Conservation (phyloP, 352 stramenopile species). For the Globisporangium splendens region DNA sequence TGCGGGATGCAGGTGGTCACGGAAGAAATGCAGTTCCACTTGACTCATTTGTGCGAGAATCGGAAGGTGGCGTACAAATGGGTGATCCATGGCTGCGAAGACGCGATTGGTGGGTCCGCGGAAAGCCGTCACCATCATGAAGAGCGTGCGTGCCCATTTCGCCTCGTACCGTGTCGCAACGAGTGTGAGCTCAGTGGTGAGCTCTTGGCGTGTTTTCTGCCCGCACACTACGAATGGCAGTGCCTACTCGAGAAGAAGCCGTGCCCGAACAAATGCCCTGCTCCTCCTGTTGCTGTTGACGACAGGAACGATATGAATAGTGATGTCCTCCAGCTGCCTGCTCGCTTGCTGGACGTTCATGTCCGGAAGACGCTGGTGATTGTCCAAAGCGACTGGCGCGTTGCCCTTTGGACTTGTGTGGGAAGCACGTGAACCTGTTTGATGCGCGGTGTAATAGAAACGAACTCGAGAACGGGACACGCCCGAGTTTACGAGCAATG, state of each 20-base stretch:
- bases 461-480: background rate
- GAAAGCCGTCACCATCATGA: constrained; percentile 53
- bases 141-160: constrained; percentile 52
- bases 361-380: constrained; percentile 33
- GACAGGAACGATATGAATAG: background rate
- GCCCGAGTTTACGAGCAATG: constrained; percentile 7
- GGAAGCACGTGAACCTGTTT: constrained; percentile 52
- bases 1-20: constrained; percentile 40
- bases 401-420: constrained; percentile 64
- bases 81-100: constrained; percentile 38
- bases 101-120: constrained; percentile 31
- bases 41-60: constrained; percentile 41
- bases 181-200: constrained; percentile 34
- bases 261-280: constrained; percentile 32
- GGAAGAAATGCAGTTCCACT: constrained; percentile 65
- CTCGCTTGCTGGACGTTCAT: constrained; percentile 46
- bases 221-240: constrained; percentile 68
- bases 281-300: background rate
- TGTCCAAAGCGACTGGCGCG: constrained; percentile 31
- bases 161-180: constrained; percentile 44
- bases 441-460: constrained; percentile 14
- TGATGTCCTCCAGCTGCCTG: constrained; percentile 13
- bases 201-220: constrained; percentile 44
- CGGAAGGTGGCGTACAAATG: constrained; percentile 53
- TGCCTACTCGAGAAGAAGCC: constrained; percentile 41